Base-by-base conservation (phyloP, 768 basidiomycete species). In the Tephrocybe sp. region DNA sequence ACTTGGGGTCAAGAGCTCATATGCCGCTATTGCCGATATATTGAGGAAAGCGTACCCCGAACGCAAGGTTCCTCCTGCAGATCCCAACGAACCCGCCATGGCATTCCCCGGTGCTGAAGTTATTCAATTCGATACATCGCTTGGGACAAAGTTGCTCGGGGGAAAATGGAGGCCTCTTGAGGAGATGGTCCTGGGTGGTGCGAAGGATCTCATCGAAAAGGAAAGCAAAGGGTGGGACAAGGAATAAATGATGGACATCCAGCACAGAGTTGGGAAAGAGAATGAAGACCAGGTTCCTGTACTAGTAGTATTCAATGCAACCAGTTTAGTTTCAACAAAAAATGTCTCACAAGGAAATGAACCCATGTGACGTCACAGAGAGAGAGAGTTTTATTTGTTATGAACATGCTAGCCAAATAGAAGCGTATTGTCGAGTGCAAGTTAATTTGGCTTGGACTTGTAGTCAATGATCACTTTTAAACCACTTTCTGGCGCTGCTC, bases 391-490 rank as follows among this genome's bases (percentile, higher is more conserved):
- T 35, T 63, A 49, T 62, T 67, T 64, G 56, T 38, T 19, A 23
- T 31, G 22, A 39, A 40, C 43, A 34, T 47, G 11, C 17, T 19
- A 22, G 57, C 53, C 57, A 60, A 65, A 61, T 46, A 58, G 32
- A n/a, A 45, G 45, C 50, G 39, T 52, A 40, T 12, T 34, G n/a
- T n/a, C n/a, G n/a, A n/a, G n/a, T n/a, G n/a, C 12, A 30, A 23
- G 11, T 19, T 20, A 13, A 20, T 41, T 43, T 32, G 35, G 32
- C 45, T 40, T 16, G 38, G 49, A 36, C 35, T 45, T 41, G 34
- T 51, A 49, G 59, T 52, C 33, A 53, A 96, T 97, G 93, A 94
- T 98, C 74, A 95, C 92, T 22, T 92, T 98, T 66, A 94, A 89
- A 8, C 90, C 96, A 1, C 74, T 98, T 39, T 87, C 92, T 33